These are phyloP conservation scores for Ceratonia siliqua DNA, from an alignment of 306 rosid genomes.

Conservation along the genomic window DNA sequence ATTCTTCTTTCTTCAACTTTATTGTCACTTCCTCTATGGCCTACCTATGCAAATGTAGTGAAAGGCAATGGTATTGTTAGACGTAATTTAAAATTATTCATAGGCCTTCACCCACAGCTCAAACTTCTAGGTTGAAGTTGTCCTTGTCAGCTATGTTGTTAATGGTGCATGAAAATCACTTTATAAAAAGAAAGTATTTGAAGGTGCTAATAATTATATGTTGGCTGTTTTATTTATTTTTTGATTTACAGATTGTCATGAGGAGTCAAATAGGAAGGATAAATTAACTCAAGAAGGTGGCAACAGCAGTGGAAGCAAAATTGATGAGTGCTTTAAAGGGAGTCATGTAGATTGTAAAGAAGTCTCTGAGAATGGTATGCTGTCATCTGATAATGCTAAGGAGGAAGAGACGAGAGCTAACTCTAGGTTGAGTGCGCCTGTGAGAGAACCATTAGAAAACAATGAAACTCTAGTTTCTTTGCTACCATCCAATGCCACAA, in stretches of 20 bases:
- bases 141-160: too few species aligned
- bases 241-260: constrained; percentile 44
- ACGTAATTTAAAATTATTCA: too few species aligned
- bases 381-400: constrained; percentile 22
- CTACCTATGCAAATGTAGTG: not conserved
- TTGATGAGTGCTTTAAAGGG: constrained; percentile 28
- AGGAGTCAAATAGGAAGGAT: constrained; percentile 32
- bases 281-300: constrained; percentile 34
- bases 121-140: too few species aligned
- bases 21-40: not conserved
- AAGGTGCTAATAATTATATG: constrained; percentile 13
- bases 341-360: constrained; percentile 31
- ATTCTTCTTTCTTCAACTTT: not conserved
- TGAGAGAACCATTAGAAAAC: constrained; percentile 6
- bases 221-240: too few species aligned
- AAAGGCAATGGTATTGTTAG: not conserved
- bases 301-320: constrained; percentile 20
- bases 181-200: not conserved
- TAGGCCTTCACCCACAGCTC: too few species aligned
- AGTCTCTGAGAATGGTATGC: constrained; percentile 23
- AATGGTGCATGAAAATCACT: not conserved
- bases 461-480: not conserved
- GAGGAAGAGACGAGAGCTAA: constrained; percentile 18
- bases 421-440: constrained; percentile 30
- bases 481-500: constrained; percentile 20